Evolutionary conservation across 2,329 filamentous ascomycete genomes (phyloP), one percentile per base, ranked within the genome.

Genomic region (Colletotrichum sp.): DNA sequence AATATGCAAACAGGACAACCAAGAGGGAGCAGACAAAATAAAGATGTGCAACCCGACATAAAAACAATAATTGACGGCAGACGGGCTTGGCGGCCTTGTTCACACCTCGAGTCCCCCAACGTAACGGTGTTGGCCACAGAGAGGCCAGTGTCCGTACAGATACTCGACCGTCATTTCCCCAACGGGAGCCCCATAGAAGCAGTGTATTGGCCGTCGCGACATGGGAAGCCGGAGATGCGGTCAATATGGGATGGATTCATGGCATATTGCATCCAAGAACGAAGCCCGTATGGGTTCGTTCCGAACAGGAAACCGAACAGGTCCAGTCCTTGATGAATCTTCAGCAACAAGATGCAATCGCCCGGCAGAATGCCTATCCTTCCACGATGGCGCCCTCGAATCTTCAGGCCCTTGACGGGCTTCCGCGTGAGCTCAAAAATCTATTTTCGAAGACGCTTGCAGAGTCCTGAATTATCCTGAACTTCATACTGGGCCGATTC

Each of bases 401-500:
- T 28, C 26, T 32, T 59, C 21, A 24, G n/a, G 32, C 30, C 18
- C 34, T 59, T 24, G 30, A 57, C 36, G 55, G 57, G 16, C 44
- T 64, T 64, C 55, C 32, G 64, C 57, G 64, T 59, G 57, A 64
- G 73, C 73, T 64, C 73, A 32, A 28, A 18, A 28, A 39, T 68
- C 64, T 39, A 76, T 73, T 73, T 73, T 68, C 68, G 70, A 73
- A 68, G 70, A 68, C 39, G 52, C 55, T 64, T 32, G 18, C 18
- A 65, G 72, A 68, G 55, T 73, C 73, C 73, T 76, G 72, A 75
- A 71, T 75, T 71, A 34, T 75, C 72, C 68, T 71, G 64, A 76
- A 68, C n/a, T 64, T 63, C 73, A 73, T 64, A 72, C 72, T 28
- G 32, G 59, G 57, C 39, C 55, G 59, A 16, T 39, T 44, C 12